These are phyloP conservation scores for Didymosphaeria variabile DNA, from an alignment of 2,329 filamentous ascomycete genomes.

Conservation along the genomic window DNA sequence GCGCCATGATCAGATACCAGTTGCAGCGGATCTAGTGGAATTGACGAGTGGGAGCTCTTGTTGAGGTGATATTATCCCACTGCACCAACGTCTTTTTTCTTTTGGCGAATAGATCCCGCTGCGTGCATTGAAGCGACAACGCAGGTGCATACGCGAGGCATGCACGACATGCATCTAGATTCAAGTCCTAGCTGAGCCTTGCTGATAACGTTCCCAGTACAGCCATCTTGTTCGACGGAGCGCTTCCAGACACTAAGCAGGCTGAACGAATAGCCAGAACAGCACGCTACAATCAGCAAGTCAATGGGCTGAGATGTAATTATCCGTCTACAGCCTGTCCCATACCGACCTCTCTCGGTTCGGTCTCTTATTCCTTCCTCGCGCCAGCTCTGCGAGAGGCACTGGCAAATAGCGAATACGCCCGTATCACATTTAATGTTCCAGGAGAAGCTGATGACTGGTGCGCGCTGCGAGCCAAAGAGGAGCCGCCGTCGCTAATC, in stretches of 20 bases:
- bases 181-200: slow-evolving; percentile 24
- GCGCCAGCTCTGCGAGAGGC: slow-evolving; percentile 80
- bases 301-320: slow-evolving; percentile 60
- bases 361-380: slow-evolving; percentile 71
- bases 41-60: not conserved
- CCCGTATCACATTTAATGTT: slow-evolving; percentile 66
- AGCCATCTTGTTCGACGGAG: slow-evolving; percentile 86
- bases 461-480: slow-evolving; percentile 73
- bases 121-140: slow-evolving; percentile 23
- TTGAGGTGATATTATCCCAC: not conserved
- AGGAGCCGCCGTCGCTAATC: slow-evolving; percentile 66
- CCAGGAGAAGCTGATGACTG: slow-evolving; percentile 86
- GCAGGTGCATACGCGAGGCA: slow-evolving; percentile 21
- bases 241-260: slow-evolving; percentile 74
- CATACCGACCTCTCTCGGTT: slow-evolving; percentile 37
- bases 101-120: slow-evolving; percentile 20
- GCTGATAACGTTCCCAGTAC: slow-evolving; percentile 43
- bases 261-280: slow-evolving; percentile 69
- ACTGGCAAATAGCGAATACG: slow-evolving; percentile 58
- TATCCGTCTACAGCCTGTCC: slow-evolving; percentile 38
- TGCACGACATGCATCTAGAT: slow-evolving; percentile 26
- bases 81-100: not conserved
- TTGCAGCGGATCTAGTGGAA: not conserved
- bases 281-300: slow-evolving; percentile 63
- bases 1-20: not conserved